Percentiles rank a stretch among this genome's conserved stretches.
phyloP scores from a whole-genome alignment of 225 moss, liverwort and hornwort species.

The Physcomitrellopsis africana region DNA sequence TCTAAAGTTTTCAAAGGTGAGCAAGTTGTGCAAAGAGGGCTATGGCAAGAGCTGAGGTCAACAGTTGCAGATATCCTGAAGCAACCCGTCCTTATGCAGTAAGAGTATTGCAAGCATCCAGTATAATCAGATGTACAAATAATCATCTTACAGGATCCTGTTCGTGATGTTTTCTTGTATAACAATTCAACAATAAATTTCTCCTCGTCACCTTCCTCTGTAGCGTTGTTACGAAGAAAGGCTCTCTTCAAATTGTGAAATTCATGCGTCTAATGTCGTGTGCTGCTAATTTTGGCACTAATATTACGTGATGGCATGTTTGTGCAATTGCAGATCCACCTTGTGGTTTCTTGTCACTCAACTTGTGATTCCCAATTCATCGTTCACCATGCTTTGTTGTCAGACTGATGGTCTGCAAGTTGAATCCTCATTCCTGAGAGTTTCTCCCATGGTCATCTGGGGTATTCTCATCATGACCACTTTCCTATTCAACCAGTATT shows the following conservation, averaged over 20 bases:
- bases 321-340: conserved; percentile 21
- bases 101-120: conserved; percentile 1
- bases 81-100: conserved; percentile 38
- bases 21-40: background rate
- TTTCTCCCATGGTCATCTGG: conserved; percentile 38
- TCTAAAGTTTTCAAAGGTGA: background rate
- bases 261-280: too few relatives aligned
- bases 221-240: too few relatives aligned
- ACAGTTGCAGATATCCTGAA: conserved; percentile 25
- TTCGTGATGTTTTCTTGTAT: too few relatives aligned
- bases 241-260: too few relatives aligned
- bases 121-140: too few relatives aligned
- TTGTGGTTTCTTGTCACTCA: conserved; percentile 44
- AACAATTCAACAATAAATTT: too few relatives aligned
- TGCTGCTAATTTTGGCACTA: too few relatives aligned
- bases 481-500: conserved; percentile 44
- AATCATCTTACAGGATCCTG: too few relatives aligned
- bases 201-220: too few relatives aligned
- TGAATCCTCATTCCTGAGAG: conserved; percentile 21
- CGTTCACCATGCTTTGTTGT: conserved; percentile 29
- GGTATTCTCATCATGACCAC: conserved; percentile 32
- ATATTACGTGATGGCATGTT: background rate
- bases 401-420: conserved; percentile 16
- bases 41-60: conserved; percentile 29
- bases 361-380: conserved; percentile 30